These are phyloP conservation scores for Cadophora gregata DNA, from an alignment of 2,329 filamentous ascomycete genomes.

Conservation along the genomic window DNA sequence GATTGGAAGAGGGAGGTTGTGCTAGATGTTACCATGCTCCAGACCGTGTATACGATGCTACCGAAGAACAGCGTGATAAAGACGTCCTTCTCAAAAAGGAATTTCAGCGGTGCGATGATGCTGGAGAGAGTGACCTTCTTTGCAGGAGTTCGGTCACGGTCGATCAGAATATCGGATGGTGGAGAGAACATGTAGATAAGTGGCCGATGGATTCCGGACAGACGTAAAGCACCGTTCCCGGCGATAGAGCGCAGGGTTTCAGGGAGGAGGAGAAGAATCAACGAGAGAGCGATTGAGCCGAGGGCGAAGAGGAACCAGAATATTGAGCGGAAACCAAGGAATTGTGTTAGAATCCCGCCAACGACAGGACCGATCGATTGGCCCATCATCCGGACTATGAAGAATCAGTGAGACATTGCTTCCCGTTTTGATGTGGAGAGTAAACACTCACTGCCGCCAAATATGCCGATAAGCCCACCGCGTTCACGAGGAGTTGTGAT, in stretches of 20 bases:
- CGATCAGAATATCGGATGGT: constrained; percentile 14
- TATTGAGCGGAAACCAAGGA: constrained; percentile 47
- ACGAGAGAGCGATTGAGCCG: constrained; percentile 45
- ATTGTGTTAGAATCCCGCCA: constrained; percentile 46
- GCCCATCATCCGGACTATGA: constrained; percentile 51
- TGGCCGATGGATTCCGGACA: constrained; percentile 50
- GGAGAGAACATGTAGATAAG: constrained; percentile 44
- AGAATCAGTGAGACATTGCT: too few relatives aligned
- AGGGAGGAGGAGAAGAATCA: constrained; percentile 49
- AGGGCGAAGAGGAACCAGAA: constrained; percentile 51
- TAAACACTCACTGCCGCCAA: constrained; percentile 47
- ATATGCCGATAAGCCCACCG: constrained; percentile 48
- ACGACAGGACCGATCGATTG: constrained; percentile 53
- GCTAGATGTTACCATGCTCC: constrained; percentile 55
- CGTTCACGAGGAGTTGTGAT: constrained; percentile 47
- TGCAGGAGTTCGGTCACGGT: constrained; percentile 20
- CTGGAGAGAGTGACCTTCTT: constrained; percentile 44
- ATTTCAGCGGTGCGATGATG: constrained; percentile 48
- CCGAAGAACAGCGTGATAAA: constrained; percentile 51
- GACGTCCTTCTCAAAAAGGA: constrained; percentile 54
- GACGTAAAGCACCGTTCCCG: constrained; percentile 48
- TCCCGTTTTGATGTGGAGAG: too few relatives aligned
- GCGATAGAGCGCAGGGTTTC: constrained; percentile 49
- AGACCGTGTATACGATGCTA: constrained; percentile 52
- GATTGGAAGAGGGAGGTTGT: constrained; percentile 49